A percentile compares a stretch with the other conserved stretches of the same genome.
Conservation (phyloP, 2,329 filamentous ascomycete genomes). For the Graphilbum sp. region DNA sequence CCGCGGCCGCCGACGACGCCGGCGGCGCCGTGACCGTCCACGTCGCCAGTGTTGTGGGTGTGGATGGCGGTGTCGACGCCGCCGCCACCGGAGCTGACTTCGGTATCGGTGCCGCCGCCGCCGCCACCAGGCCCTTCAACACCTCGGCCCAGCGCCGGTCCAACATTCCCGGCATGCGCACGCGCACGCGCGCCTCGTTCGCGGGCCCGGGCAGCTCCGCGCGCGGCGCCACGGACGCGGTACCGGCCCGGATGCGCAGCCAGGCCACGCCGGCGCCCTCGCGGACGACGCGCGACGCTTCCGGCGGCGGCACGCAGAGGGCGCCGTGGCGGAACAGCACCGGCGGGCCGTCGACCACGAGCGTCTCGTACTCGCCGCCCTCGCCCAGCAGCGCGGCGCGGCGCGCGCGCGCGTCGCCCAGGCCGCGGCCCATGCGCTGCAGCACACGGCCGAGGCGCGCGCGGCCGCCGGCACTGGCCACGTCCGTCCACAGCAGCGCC, state of each 20-base stretch:
- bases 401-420: constrained; percentile 12
- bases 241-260: constrained; percentile 44
- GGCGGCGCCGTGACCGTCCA: background rate
- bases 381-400: constrained; percentile 53
- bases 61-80: background rate
- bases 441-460: constrained; percentile 35
- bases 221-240: constrained; percentile 9
- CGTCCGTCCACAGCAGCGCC: constrained; percentile 63
- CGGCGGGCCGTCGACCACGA: constrained; percentile 66
- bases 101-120: background rate
- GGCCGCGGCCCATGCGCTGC: constrained; percentile 46
- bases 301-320: constrained; percentile 45
- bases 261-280: constrained; percentile 69
- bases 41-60: background rate
- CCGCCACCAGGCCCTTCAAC: constrained; percentile 8
- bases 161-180: constrained; percentile 47
- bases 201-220: too few species aligned
- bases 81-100: background rate
- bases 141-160: constrained; percentile 42
- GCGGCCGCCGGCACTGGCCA: constrained; percentile 39
- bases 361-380: constrained; percentile 89
- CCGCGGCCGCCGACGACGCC: constrained; percentile 21
- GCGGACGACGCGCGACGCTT: constrained; percentile 33
- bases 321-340: constrained; percentile 45
- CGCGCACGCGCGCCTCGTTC: too few species aligned